These are phyloP conservation scores for Umbilicaria muhlenbergii DNA, from an alignment of 495 filamentous ascomycete genomes.

Conservation along the genomic window DNA sequence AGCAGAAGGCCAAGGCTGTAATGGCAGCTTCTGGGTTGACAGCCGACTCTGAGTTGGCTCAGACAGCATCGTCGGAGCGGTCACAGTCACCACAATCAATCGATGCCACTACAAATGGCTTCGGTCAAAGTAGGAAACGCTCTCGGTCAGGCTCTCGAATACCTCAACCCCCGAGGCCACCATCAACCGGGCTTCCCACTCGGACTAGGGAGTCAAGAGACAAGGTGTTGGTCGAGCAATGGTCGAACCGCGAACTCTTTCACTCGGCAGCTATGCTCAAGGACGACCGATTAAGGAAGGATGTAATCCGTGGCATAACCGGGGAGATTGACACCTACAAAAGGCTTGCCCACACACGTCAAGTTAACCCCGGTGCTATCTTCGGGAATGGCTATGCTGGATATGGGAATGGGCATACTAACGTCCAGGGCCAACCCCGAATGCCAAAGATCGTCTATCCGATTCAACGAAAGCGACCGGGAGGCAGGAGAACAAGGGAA, in stretches of 20 bases:
- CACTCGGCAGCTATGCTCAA: slow-evolving; percentile 44
- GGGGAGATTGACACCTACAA: slow-evolving; percentile 37
- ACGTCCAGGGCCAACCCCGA: slow-evolving; percentile 37
- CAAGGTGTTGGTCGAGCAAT: slow-evolving; percentile 55
- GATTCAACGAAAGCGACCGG: slow-evolving; percentile 49
- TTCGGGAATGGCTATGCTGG: slow-evolving; percentile 78
- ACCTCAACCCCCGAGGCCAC: slow-evolving; percentile 16
- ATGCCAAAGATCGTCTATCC: slow-evolving; percentile 52
- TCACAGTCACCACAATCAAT: neutral
- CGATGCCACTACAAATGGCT: neutral
- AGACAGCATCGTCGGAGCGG: neutral
- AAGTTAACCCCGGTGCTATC: slow-evolving; percentile 40
- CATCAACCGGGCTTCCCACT: slow-evolving; percentile 15
- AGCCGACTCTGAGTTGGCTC: slow-evolving; percentile 10
- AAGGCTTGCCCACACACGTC: slow-evolving; percentile 30
- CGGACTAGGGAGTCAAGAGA: slow-evolving; percentile 27
- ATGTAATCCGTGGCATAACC: slow-evolving; percentile 31
- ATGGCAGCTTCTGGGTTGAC: slow-evolving; percentile 33
- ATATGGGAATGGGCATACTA: slow-evolving; percentile 74
- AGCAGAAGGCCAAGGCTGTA: slow-evolving; percentile 42
- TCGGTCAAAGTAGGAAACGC: slow-evolving; percentile 33
- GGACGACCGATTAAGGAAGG: slow-evolving; percentile 20
- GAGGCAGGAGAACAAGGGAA: slow-evolving; percentile 53
- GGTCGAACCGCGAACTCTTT: slow-evolving; percentile 59
- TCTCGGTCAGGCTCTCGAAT: slow-evolving; percentile 42